Evolutionary conservation across 345 rosid species (phyloP), one percentile per base, ranked within the genome.

Genomic region (Bretschneidera sinensis): DNA sequence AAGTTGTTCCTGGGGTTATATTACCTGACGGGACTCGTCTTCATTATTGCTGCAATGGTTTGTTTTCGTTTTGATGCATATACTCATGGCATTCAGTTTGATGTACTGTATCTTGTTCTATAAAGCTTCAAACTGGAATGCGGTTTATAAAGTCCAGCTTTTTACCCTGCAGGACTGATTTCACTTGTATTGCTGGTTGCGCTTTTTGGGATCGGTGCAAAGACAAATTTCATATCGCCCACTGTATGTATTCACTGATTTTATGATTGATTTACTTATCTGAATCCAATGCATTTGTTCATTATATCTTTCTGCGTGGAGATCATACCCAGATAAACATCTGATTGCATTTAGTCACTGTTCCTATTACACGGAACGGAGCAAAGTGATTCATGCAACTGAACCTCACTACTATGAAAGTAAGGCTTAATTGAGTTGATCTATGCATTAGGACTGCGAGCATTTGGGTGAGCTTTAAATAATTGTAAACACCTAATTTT

Each of bases 11-110:
- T 63, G 95, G 96, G 21, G 90, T 59, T 15, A 48, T 68, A 17
- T 74, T 91, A 47, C 79, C 73, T 18, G 98, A 88, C 43, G 92
- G 88, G 68, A 76, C 92, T 67, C 76, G 87, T 5, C 86, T 84
- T 53, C 68, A 61, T 66, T 88, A 88, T 79, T 78, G 86, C 69
- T 88, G 92, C 85, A 86, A 81, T 71, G 98, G 95, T 88, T 10
- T 48, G 49, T 51, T 54, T 21, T 21, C 50, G 15, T 57, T 52
- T 57, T 11, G 11, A 0, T 54, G 43, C 54, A 9, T 35, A 1
- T 25, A 17, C 54, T 17, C 17, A 17, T 31, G 20, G 21, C 63
- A n/a, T n/a, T n/a, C n/a, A n/a, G 22, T 23, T 34, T 34, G 65
- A 4, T 13, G 23, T 8, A 43, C 55, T 57, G 31, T 64, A 34